phyloP scores from a whole-genome alignment of 176 grass and related monocot genomes.

The Typha latifolia region DNA sequence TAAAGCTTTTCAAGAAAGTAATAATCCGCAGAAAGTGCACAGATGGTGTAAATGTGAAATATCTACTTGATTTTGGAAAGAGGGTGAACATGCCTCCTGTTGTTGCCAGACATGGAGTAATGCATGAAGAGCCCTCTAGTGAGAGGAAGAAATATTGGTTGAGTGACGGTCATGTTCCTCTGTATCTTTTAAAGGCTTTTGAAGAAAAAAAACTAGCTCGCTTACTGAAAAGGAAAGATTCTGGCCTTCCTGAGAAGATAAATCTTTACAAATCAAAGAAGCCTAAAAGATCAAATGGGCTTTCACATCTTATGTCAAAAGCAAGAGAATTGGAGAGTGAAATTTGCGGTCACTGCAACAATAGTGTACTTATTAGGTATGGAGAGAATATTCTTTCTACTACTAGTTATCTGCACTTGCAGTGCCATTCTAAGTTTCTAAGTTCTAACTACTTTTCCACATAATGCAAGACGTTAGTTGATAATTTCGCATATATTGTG shows the following conservation, averaged over 20 bases:
- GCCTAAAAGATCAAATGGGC: conserved; percentile 25
- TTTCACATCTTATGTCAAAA: conserved; percentile 63
- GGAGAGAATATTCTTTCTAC: not conserved
- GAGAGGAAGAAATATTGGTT: conserved; percentile 94
- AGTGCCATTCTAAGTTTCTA: not conserved
- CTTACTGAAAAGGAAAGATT: conserved; percentile 72
- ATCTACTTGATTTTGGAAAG: conserved; percentile 98
- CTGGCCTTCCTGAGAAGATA: conserved; percentile 4
- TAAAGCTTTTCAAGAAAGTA: conserved; percentile 89
- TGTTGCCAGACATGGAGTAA: conserved; percentile 74
- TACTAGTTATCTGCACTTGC: conserved; percentile 7
- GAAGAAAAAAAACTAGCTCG: conserved; percentile 64
- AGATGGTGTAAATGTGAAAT: conserved; percentile 54
- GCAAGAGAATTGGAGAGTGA: conserved; percentile 42
- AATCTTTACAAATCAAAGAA: conserved; percentile 19
- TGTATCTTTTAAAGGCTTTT: conserved; percentile 79
- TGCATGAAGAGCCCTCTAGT: conserved; percentile 62
- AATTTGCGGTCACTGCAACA: conserved; percentile 69
- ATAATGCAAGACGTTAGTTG: too few species aligned
- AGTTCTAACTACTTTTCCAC: conserved; percentile 4
- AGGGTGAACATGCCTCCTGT: conserved; percentile 70
- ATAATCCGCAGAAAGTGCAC: conserved; percentile 67
- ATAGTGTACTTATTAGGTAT: conserved; percentile 63
- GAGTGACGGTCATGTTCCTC: conserved; percentile 63
- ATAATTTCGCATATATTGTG: too few species aligned